phyloP scores from a whole-genome alignment of 148 eudicot genomes.

The Camellia granthamiana region DNA sequence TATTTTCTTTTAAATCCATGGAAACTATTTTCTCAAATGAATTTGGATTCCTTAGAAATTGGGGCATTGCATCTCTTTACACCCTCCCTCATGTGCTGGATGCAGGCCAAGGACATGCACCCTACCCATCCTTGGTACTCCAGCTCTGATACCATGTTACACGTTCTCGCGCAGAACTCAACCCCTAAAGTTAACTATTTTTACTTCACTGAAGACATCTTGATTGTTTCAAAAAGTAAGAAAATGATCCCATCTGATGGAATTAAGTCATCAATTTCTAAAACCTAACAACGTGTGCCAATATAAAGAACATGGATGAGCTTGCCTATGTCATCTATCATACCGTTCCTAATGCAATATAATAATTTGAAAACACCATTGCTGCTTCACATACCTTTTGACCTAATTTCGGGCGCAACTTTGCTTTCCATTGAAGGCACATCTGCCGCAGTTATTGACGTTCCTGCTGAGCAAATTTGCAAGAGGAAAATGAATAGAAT shows the following conservation, averaged over 20 bases:
- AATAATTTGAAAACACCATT: background rate
- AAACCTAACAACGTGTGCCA: background rate
- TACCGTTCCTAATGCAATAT: background rate
- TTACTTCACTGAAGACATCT: too few species aligned
- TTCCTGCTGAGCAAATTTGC: slow-evolving; percentile 15
- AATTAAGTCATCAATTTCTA: background rate
- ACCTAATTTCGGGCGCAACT: slow-evolving; percentile 13
- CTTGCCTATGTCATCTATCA: background rate
- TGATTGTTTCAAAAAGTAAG: background rate
- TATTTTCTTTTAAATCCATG: too few species aligned
- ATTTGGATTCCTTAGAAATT: too few species aligned
- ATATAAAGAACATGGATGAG: background rate
- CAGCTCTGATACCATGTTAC: too few species aligned
- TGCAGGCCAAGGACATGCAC: too few species aligned
- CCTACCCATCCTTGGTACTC: too few species aligned
- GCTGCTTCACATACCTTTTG: slow-evolving; percentile 17
- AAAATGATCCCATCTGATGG: background rate
- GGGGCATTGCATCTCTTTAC: too few species aligned
- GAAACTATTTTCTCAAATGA: too few species aligned
- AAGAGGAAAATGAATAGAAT: background rate
- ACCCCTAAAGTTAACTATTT: too few species aligned
- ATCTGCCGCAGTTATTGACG: slow-evolving; percentile 15
- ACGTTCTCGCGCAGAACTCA: too few species aligned
- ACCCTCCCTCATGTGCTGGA: too few species aligned
- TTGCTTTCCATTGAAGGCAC: slow-evolving; percentile 11